Base-by-base conservation (phyloP, 2,329 filamentous ascomycete genomes). In the Paecilomyces niveus region DNA sequence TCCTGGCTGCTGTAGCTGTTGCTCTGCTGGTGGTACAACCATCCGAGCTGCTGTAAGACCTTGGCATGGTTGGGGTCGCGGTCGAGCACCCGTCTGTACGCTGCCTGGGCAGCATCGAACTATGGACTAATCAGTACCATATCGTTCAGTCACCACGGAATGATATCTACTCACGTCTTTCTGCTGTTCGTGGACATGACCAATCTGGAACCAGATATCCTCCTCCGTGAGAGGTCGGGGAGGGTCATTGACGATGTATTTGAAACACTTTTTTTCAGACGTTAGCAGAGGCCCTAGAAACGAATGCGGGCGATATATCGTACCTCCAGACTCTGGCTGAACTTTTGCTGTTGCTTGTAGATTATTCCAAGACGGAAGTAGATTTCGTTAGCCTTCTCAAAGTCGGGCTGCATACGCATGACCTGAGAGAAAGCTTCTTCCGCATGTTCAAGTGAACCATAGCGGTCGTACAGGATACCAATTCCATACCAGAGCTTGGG, bases 191-290 rank as follows among this genome's bases (percentile, higher is more conserved):
- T 99, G 92, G 54, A 99, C 94, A 74, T 99, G 94, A 26, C 94
- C 94, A 70, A 99, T 97, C 75, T 99, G 94, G 80, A 99, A 99
- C 93, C 93, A 97, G 61, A 99, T 99, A 68, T 99, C 94, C 74
- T 97, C 93, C 73, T 97, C 92, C 0, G 92, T 97, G 67, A 99
- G 76, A 2, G 94, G 94, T 3, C 90, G 87, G 2, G 94, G 94
- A 29, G 94, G 93, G 56, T 96, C 92, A 65, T 85, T 89, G 63
- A 97, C 92, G 65, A 99, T 99, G 72, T 96, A 97, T 76, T 94
- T 94, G 80, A 99, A 99, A 80, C 94, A 97, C 90, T 97, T 9
- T 60, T 54, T 29, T 29, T 29, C 6, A 45, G 57, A 10, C 49
- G 62, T 63, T 54, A 62, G 60, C 56, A 58, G 61, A 53, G 58